A percentile compares a stretch with the other conserved stretches of the same genome.
These are phyloP conservation scores for Penicillium coprophilum DNA, from an alignment of 495 filamentous ascomycete genomes.

Conservation along the genomic window DNA sequence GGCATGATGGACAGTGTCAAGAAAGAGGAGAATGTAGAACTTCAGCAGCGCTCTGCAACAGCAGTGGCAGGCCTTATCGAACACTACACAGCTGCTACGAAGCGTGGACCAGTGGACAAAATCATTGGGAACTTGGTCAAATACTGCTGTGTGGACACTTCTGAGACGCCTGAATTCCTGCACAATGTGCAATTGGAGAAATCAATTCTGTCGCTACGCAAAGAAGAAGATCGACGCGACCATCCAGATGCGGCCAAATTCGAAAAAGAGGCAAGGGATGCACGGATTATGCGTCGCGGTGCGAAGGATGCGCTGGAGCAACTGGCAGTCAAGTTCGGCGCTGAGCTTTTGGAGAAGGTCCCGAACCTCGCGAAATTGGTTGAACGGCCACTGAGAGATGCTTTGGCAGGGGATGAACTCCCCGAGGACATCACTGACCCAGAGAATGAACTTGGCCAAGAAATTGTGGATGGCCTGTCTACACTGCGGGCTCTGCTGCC, in stretches of 20 bases:
- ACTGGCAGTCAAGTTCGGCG: conserved; percentile 72
- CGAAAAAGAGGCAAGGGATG: conserved; percentile 79
- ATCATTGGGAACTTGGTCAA: conserved; percentile 91
- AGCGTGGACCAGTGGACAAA: conserved; percentile 83
- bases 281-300: conserved; percentile 83
- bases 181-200: conserved; percentile 70
- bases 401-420: conserved; percentile 67
- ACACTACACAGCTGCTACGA: conserved; percentile 72
- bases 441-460: conserved; percentile 74
- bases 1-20: conserved; percentile 98
- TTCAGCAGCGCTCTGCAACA: conserved; percentile 83
- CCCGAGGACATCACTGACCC: conserved; percentile 67
- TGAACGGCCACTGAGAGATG: conserved; percentile 70
- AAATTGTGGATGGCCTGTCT: conserved; percentile 90
- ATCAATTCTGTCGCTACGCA: conserved; percentile 85
- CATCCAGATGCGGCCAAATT: conserved; percentile 86
- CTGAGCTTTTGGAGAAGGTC: conserved; percentile 70
- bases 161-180: conserved; percentile 93
- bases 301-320: conserved; percentile 95
- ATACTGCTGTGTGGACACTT: conserved; percentile 94
- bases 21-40: conserved; percentile 84
- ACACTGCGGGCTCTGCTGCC: conserved; percentile 87
- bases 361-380: conserved; percentile 79
- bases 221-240: conserved; percentile 94
- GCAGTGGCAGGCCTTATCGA: conserved; percentile 83